A percentile compares a stretch with the other conserved stretches of the same genome.
Evolutionary conservation across 129 eudicot species (phyloP).

Genomic region (Arctium minus): DNA sequence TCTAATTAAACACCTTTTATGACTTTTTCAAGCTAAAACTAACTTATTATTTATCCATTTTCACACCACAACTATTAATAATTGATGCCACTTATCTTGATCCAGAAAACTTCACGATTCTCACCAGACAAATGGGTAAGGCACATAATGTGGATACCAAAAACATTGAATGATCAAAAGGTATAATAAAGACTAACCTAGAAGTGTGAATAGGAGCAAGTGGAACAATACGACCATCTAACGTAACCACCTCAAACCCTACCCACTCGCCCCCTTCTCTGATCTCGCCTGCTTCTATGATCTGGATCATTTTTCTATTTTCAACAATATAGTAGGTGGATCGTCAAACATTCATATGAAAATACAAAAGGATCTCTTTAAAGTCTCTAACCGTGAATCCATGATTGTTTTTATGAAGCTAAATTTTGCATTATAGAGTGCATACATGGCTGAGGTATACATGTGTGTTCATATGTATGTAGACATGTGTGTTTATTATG

Average conservation of each 20-base stretch:
- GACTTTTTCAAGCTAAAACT: no score
- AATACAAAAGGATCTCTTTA: no score
- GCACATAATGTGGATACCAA: background rate
- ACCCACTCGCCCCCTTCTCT: conserved; percentile 74
- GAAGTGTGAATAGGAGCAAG: conserved; percentile 57
- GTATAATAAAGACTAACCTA: conserved; percentile 25
- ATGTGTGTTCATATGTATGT: no score
- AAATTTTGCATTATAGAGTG: no score
- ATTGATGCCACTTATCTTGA: background rate
- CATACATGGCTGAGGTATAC: no score
- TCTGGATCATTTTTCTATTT: no score
- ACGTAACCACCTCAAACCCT: conserved; percentile 88
- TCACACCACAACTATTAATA: background rate
- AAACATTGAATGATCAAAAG: background rate
- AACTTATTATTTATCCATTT: background rate
- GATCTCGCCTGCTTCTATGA: conserved; percentile 73
- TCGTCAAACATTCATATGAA: no score
- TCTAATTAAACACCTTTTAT: no score
- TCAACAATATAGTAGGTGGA: no score
- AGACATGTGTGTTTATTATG: no score
- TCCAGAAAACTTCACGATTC: background rate
- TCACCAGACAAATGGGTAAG: background rate
- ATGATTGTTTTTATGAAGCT: no score
- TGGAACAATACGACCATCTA: conserved; percentile 55
- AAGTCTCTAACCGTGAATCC: no score